Percentiles rank a stretch among this genome's conserved stretches.
These are phyloP conservation scores for Camelina laxa DNA, from an alignment of 345 rosid species.

Conservation along the genomic window DNA sequence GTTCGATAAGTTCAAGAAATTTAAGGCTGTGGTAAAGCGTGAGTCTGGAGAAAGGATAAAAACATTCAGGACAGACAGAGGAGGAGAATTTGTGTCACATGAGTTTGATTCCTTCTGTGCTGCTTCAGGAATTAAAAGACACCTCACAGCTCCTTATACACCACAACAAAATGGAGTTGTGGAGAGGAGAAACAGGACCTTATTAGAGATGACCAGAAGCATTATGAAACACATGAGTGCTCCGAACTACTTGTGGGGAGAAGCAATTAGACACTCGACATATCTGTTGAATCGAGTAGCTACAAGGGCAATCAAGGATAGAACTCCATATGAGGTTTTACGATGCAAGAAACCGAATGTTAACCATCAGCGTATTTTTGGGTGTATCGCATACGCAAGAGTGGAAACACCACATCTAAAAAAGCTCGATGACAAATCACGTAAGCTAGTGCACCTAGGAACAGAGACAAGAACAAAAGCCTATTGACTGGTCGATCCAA, in stretches of 20 bases:
- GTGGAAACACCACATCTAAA: neutral
- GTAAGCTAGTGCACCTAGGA: neutral
- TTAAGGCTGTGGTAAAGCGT: neutral
- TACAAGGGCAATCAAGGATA: neutral
- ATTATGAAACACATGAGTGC: neutral
- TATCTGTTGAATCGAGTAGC: neutral
- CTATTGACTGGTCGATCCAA: neutral
- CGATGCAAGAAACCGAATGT: neutral
- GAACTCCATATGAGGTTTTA: neutral
- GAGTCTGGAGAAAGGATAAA: neutral
- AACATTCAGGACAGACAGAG: neutral
- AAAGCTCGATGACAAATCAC: neutral
- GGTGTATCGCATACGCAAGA: neutral
- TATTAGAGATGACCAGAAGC: neutral
- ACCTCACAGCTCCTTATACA: neutral
- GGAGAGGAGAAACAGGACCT: neutral
- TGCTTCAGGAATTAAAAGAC: rapidly evolving
- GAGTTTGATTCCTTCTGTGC: neutral
- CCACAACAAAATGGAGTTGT: neutral
- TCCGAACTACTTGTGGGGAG: neutral
- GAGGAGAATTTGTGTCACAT: neutral
- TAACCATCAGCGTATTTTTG: neutral
- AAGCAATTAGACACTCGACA: neutral
- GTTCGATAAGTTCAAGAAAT: neutral
- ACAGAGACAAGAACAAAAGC: neutral